Conservation (phyloP, 345 rosid genomes). For the Salix koriyanagi region DNA sequence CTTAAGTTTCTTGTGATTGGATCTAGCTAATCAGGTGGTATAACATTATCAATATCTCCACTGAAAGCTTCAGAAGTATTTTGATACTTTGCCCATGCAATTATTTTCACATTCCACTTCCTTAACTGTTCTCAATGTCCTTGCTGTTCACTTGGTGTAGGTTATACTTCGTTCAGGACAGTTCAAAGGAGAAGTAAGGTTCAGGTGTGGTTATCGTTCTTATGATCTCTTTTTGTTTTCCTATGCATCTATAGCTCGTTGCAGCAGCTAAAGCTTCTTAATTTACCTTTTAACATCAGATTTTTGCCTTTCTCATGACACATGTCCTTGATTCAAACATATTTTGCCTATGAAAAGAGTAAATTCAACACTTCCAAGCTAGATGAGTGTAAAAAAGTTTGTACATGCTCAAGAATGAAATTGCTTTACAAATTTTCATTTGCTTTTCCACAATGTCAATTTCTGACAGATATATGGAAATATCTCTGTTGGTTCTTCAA, state of each 20-base stretch:
- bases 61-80: too few relatives aligned
- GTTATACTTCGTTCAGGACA: constrained; percentile 70
- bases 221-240: background rate
- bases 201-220: constrained; percentile 54
- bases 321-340: background rate
- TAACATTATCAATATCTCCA: background rate
- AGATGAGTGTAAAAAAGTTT: background rate
- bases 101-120: background rate
- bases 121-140: background rate
- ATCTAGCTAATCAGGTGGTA: background rate
- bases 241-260: background rate
- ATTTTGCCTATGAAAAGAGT: background rate
- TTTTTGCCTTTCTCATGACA: background rate
- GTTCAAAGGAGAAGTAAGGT: constrained; percentile 71
- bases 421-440: background rate
- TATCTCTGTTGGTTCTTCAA: too few relatives aligned
- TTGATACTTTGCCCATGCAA: background rate
- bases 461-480: too few relatives aligned
- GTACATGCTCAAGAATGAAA: background rate
- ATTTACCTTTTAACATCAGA: background rate
- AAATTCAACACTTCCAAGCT: background rate
- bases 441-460: too few relatives aligned
- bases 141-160: constrained; percentile 34
- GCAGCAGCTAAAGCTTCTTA: background rate
- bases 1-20: background rate